These are phyloP conservation scores for Aspergillus sp. DNA, from an alignment of 2,329 filamentous ascomycete genomes.

Conservation along the genomic window DNA sequence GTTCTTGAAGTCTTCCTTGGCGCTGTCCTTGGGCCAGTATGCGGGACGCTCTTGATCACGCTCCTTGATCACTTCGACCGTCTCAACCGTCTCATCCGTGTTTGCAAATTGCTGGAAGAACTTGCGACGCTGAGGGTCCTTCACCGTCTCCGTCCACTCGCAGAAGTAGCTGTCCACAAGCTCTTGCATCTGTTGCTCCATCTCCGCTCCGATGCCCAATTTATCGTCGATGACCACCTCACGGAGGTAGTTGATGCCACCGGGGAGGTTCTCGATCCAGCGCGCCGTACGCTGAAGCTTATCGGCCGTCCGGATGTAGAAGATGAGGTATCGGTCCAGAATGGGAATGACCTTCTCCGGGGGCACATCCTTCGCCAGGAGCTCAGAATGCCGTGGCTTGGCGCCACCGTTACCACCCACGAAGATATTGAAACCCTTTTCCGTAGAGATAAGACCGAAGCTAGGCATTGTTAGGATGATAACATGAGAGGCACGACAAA, in stretches of 20 bases:
- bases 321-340: slow-evolving; percentile 83
- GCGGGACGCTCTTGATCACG: slow-evolving; percentile 71
- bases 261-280: slow-evolving; percentile 81
- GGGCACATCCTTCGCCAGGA: slow-evolving; percentile 82
- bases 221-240: slow-evolving; percentile 82
- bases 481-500: neutral
- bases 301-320: slow-evolving; percentile 91
- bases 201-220: slow-evolving; percentile 76
- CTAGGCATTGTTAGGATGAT: slow-evolving; percentile 37
- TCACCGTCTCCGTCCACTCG: slow-evolving; percentile 84
- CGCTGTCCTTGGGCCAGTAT: slow-evolving; percentile 70
- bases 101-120: slow-evolving; percentile 84
- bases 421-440: slow-evolving; percentile 92
- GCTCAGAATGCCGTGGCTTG: slow-evolving; percentile 75
- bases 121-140: slow-evolving; percentile 62
- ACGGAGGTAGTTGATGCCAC: slow-evolving; percentile 77
- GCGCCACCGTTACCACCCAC: slow-evolving; percentile 87
- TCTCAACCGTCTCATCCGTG: slow-evolving; percentile 67
- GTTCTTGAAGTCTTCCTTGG: slow-evolving; percentile 69
- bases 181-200: slow-evolving; percentile 84
- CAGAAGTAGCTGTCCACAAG: slow-evolving; percentile 83
- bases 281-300: slow-evolving; percentile 84
- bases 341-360: slow-evolving; percentile 79
- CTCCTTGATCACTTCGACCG: slow-evolving; percentile 68
- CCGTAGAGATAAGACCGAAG: slow-evolving; percentile 86